Conservation (phyloP, 768 basidiomycete genomes). For the Boletus subcaerulescens region DNA sequence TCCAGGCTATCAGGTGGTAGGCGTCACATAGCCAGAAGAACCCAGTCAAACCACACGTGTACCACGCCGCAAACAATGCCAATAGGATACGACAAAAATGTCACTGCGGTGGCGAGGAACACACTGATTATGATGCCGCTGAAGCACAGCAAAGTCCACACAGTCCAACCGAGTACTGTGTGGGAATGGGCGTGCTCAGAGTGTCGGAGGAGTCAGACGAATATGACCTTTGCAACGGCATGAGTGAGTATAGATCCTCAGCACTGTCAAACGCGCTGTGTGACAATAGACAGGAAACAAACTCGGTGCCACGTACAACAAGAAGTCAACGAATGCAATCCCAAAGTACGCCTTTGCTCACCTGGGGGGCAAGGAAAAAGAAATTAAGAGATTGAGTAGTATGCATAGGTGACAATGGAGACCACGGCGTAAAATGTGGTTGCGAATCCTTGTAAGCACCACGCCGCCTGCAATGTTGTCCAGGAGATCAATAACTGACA, state of each 20-base stretch:
- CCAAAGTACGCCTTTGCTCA: no score
- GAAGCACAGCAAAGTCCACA: slow-evolving; percentile 33
- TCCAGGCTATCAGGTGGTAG: slow-evolving; percentile 41
- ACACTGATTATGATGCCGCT: background rate
- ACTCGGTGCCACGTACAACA: slow-evolving; percentile 37
- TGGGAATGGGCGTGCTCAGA: slow-evolving; percentile 32
- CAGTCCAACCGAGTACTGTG: slow-evolving; percentile 14
- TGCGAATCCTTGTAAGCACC: slow-evolving; percentile 51
- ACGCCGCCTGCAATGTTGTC: slow-evolving; percentile 35
- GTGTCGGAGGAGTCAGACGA: slow-evolving; percentile 37
- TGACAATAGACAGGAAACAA: background rate
- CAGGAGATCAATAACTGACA: background rate
- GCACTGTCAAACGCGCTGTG: slow-evolving; percentile 28
- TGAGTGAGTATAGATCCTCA: slow-evolving; percentile 39
- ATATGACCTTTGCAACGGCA: slow-evolving; percentile 47
- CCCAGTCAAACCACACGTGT: no score
- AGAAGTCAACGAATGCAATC: slow-evolving; percentile 31
- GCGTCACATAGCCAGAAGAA: slow-evolving; percentile 37
- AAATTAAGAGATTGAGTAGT: no score
- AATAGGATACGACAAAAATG: no score
- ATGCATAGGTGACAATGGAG: slow-evolving; percentile 38
- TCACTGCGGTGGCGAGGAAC: slow-evolving; percentile 5
- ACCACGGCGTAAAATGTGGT: slow-evolving; percentile 51
- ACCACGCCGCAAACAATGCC: no score
- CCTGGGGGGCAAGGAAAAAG: no score